Base-by-base conservation (phyloP, 805 yeast genomes). In the Barnettozyma sucrosica region DNA sequence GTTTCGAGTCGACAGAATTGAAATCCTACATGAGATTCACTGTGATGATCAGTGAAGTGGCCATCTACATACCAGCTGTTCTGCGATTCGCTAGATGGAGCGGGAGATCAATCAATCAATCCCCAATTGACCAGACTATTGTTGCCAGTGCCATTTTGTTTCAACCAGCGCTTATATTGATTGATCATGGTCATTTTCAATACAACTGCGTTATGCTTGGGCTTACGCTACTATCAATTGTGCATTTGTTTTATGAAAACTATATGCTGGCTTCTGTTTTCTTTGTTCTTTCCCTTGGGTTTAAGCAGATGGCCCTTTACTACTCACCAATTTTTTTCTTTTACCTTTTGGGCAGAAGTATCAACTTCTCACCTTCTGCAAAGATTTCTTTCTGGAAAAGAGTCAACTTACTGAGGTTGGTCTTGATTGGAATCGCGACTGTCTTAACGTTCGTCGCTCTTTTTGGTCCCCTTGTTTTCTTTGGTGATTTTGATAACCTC, bases 171-270 rank as follows among this genome's bases (percentile, higher is more conserved):
- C 70, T 92, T 50, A 75, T 86, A 39, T 72, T 93, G 48, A 81
- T 93, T 41, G 99, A 93, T 63, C 97, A 93, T 66, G 99, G 99
- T 7, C 99, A 93, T 67, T 93, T 93, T 68, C 99, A 95, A 67
- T 92, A 81, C 67, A 95, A 93, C 59, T 79, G 89, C 0, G 95
- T 93, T 23, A 92, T 93, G 98, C 75, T 93, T 32, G 99, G 99
- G 0, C 70, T 92, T 16, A 75, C 92, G 5, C 70, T 89, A 24
- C 68, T 80, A 46, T 75, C 95, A 0, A 68, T 93, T 38, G 78
- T 77, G 45, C 82, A 81, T 51, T 69, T 92, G 33, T 61, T 84
- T 28, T 76, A 80, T 49, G 86, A 80, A 26, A 79, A 80, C 58
- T 74, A 79, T 46, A 73, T 82, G 9, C 55, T 81, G 10, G 92